These are phyloP conservation scores for Medakamo hakoo DNA, from an alignment of 139 green algal genomes.

Conservation along the genomic window DNA sequence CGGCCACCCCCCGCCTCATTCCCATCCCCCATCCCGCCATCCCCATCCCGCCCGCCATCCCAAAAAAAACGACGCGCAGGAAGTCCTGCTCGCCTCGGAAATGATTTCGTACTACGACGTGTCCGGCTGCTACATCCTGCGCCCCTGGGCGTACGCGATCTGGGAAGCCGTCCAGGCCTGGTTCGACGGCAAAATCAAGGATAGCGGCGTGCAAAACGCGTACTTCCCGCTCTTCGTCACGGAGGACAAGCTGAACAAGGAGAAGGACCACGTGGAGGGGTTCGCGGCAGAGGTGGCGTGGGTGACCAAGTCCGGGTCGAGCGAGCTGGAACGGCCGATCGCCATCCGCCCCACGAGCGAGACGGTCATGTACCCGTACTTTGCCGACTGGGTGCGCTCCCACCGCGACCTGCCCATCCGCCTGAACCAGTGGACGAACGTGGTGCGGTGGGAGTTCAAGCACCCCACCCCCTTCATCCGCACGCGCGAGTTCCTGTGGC, in stretches of 20 bases:
- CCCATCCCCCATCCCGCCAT: too few species aligned
- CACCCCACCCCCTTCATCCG: constrained; percentile 98
- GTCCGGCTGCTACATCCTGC: constrained; percentile 96
- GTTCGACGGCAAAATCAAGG: constrained; percentile 87
- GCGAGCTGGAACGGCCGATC: constrained; percentile 86
- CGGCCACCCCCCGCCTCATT: too few species aligned
- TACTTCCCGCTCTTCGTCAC: constrained; percentile 99
- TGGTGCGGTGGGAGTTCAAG: constrained; percentile 99
- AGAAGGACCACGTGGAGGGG: constrained; percentile 97
- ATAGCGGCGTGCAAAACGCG: constrained; percentile 85
- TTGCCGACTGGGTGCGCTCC: constrained; percentile 84
- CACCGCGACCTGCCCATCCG: constrained; percentile 93
- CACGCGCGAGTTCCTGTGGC: constrained; percentile 87
- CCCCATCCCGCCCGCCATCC: too few species aligned
- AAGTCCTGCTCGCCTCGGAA: constrained; percentile 30
- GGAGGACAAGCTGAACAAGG: constrained; percentile 79
- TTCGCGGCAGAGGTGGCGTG: constrained; percentile 79
- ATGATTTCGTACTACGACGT: constrained; percentile 93
- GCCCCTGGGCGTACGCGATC: constrained; percentile 82
- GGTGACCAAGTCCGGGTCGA: constrained; percentile 80
- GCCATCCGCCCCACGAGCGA: constrained; percentile 93
- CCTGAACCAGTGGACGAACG: constrained; percentile 98
- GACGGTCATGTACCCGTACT: constrained; percentile 97
- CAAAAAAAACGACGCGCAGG: constrained; percentile 28
- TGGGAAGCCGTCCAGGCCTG: constrained; percentile 67